Percentiles rank a stretch among this genome's conserved stretches.
Conservation (phyloP, 2,329 filamentous ascomycete genomes). For the Neofusicoccum ribis region DNA sequence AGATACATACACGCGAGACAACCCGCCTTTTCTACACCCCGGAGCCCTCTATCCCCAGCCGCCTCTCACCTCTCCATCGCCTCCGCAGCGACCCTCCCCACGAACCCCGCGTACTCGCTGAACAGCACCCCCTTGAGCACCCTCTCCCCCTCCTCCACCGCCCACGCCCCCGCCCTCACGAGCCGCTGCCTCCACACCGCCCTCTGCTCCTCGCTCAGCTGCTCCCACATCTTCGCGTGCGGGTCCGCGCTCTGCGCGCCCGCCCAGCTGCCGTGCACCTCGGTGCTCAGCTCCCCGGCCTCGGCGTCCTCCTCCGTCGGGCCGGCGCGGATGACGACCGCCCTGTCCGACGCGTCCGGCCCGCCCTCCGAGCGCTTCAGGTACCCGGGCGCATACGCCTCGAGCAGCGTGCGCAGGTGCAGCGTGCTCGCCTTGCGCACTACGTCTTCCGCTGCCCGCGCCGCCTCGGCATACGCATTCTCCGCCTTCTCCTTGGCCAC, state of each 20-base stretch:
- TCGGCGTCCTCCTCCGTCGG: constrained; percentile 32
- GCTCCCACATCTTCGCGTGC: constrained; percentile 67
- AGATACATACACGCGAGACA: too few species aligned
- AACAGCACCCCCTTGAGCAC: constrained; percentile 79
- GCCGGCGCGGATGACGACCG: constrained; percentile 41
- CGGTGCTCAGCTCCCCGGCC: constrained; percentile 39
- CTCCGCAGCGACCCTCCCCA: constrained; percentile 34
- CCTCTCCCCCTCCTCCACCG: constrained; percentile 73
- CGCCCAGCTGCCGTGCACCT: constrained; percentile 38
- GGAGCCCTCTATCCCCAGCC: too few species aligned
- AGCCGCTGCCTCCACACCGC: constrained; percentile 69
- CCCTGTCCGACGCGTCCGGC: constrained; percentile 24
- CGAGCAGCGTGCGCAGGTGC: not conserved
- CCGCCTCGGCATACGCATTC: not conserved
- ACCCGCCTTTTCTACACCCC: too few species aligned
- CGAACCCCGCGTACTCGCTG: constrained; percentile 66
- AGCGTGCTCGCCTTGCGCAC: not conserved
- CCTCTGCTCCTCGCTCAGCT: constrained; percentile 64
- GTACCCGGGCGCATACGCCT: not conserved
- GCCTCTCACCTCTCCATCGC: not conserved
- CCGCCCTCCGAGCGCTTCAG: not conserved
- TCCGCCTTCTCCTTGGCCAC: not conserved
- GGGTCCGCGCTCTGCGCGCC: constrained; percentile 40
- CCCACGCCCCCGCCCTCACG: constrained; percentile 72
- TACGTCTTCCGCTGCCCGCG: not conserved